Base-by-base conservation (phyloP, 176 grass and related monocot genomes). In the Eragrostis nindensis region DNA sequence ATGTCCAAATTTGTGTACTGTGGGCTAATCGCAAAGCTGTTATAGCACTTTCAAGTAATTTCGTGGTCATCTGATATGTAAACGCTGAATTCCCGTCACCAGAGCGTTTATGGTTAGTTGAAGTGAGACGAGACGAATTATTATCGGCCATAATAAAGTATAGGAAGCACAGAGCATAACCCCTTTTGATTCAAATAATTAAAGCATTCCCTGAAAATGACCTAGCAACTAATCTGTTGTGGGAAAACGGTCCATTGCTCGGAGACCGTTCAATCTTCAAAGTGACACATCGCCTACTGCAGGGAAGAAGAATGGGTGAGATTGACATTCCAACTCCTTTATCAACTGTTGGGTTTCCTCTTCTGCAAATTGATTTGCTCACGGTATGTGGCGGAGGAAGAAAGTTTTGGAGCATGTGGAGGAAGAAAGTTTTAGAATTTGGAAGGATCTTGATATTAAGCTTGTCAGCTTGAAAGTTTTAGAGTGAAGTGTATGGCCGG, bases 231-330 rank as follows among this genome's bases (percentile, higher is more conserved):
- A 27, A 76, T 45, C 7, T 0, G 46, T 15, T 14, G 0, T 25
- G 36, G 62, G 50, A 45, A 47, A 79, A 36, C 71, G 21, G 46
- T 16, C 71, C 54, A 55, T 76, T 76, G 21, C 36, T 41, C 60
- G 19, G 62, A 53, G 54, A 84, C n/a, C 73, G 40, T 54, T 29
- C 42, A 22, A 9, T 29, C 72, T 72, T 86, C 71, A 24, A 14
- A 82, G 67, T 21, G 87, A 89, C 83, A 70, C 73, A 29, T 48
- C 78, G 83, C 83, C 87, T 67, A 82, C 83, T 82, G 56, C 62
- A 71, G 41, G 22, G 46, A 29, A 29, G 61, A 75, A 26, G 46
- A 80, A 49, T 38, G 9, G 16, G 70, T 18, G 77, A 82, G 27
- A 4, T 40, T 29, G 87, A 86, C 87, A 24, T 26, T 29, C 78